Evolutionary conservation across 2,329 filamentous ascomycete species (phyloP), one percentile per base, ranked within the genome.

Genomic region (Fusarium circinatum): DNA sequence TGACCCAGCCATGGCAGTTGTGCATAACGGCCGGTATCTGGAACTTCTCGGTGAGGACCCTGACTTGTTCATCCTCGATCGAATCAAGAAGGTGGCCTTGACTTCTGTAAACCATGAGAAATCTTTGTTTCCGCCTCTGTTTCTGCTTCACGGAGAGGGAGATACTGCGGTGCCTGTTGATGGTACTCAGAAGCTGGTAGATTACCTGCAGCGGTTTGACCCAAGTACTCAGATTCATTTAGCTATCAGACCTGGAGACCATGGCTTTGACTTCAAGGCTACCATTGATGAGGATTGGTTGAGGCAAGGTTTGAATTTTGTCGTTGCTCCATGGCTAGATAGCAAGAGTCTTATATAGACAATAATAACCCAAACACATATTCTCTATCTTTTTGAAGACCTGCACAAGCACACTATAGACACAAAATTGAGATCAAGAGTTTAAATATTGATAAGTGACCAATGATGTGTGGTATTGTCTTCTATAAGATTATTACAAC

Each of bases 311-410:
- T 28, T 55, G 6, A 6, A 39, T 28, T 39, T 28, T 28, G 15
- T 39, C 2, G 11, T 28, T 13, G 0, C 10, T n/a, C 14, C 20
- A 18, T 39, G 34, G 34, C 20, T 38, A 28, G 34, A 18, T 55
- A n/a, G 20, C 2, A 55, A 22, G 14, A 39, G 20, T 28, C 11
- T 41, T 7, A 13, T 28, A 4, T 41, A 55, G 20, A 14, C 24
- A 0, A 10, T 3, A 26, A 32, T 8, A 8, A 12, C 17, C 8
- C 13, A 34, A 28, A 28, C 2, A 17, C 5, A 7, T 2, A 3
- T 28, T 10, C 4, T 18, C 11, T 14, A 28, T 13, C 6, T 9
- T 41, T 3, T 22, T 1, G 0, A 18, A 38, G 24, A 13, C 11
- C 7, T 39, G 7, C 30, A 11, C 3, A 12, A 34, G n/a, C 9